Evolutionary conservation across 768 basidiomycete genomes (phyloP), one percentile per base, ranked within the genome.

Genomic region (Agaricus blazei): DNA sequence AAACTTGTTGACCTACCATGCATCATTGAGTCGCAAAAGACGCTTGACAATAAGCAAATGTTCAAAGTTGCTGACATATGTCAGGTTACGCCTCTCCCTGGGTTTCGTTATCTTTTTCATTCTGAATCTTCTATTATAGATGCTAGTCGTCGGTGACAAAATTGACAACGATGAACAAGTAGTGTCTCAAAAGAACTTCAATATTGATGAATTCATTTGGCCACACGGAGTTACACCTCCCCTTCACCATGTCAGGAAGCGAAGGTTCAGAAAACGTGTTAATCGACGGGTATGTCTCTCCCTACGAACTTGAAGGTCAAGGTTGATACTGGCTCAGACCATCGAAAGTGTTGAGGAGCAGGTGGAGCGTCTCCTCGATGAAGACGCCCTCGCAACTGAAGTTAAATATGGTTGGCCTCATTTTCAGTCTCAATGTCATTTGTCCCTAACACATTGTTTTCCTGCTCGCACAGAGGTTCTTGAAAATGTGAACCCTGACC

Each of bases 31-130:
- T 83, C 91, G 11, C 95, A 98, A 70, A 98, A 98, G 76, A 93
- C 96, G 1, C 70, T 96, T 48, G 97, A 98, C 70, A 90, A 87
- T 67, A 93, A 95, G 68, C 93, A 97, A 65, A 88, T 97, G 84
- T 97, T 98, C 78, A 99, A 99, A 70, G 91, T 95, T 5, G 95
- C 94, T 38, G 97, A 99, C 67, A 96, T 99, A 72, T 96, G 91
- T 73, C 95, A 97, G 83, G 93, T 93, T 62, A 62, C 63, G 59
- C 56, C 48, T 36, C 19, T 47, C 46, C 58, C 54, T 62, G 40
- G 52, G 52, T 23, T 47, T 45, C 37, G 24, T 49, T 38, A 37
- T 46, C 45, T 48, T 54, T 31, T 54, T 37, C 40, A 19, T 19
- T 55, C 68, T 57, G 64, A 40, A 26, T 27, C 34, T 8, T 52